Conservation (phyloP, 2,329 filamentous ascomycete species). For the Triangularia setosa region DNA sequence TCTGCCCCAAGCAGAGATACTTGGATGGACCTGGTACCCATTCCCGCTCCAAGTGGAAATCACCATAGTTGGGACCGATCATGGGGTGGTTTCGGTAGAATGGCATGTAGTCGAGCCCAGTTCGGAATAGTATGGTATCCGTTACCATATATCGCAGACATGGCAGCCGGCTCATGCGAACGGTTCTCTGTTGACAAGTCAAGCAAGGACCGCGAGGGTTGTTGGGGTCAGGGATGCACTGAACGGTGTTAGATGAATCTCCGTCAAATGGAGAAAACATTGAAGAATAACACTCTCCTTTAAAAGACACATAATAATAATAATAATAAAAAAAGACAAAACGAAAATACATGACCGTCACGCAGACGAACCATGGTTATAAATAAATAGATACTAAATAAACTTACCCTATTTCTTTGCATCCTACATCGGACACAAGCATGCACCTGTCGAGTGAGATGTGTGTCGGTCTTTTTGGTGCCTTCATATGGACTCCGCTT, state of each 20-base stretch:
- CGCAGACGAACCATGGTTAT: too few species aligned
- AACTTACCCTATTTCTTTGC: slow-evolving; percentile 23
- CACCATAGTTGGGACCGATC: slow-evolving; percentile 25
- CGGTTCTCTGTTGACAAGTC: slow-evolving; percentile 25
- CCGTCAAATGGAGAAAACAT: too few species aligned
- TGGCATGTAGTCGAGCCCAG: slow-evolving; percentile 24
- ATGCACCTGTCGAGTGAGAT: slow-evolving; percentile 25
- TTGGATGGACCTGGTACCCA: slow-evolving; percentile 21
- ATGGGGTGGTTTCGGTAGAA: slow-evolving; percentile 27
- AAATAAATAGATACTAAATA: slow-evolving; percentile 6
- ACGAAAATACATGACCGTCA: neutral
- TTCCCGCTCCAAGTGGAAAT: slow-evolving; percentile 25
- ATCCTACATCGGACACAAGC: slow-evolving; percentile 27
- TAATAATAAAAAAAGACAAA: neutral
- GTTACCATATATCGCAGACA: slow-evolving; percentile 30
- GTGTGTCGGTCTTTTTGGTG: slow-evolving; percentile 22
- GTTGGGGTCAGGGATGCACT: slow-evolving; percentile 28
- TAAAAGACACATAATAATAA: too few species aligned
- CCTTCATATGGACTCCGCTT: slow-evolving; percentile 24
- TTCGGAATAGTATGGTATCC: slow-evolving; percentile 27
- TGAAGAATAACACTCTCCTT: too few species aligned
- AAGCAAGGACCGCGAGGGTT: slow-evolving; percentile 26
- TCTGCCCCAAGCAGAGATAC: slow-evolving; percentile 23
- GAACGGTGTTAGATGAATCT: neutral
- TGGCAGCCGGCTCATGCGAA: slow-evolving; percentile 26